phyloP scores from a whole-genome alignment of 2,329 filamentous ascomycete species.

The Fusarium sp. region DNA sequence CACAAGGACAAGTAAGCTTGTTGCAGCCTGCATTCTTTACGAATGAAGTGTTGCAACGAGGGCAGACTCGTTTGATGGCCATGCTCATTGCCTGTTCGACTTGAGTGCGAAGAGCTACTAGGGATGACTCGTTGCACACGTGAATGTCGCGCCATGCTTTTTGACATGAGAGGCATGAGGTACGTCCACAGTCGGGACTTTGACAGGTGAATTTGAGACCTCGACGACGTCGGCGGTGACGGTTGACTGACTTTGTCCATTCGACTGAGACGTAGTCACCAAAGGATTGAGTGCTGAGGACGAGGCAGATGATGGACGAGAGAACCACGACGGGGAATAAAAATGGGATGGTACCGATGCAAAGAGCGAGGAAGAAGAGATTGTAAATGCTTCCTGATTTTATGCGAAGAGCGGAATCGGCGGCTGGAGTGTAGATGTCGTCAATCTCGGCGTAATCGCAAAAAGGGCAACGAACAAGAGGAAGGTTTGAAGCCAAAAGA shows the following conservation, averaged over 20 bases:
- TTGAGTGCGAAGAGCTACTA: constrained; percentile 85
- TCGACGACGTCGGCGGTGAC: constrained; percentile 76
- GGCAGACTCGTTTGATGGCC: constrained; percentile 95
- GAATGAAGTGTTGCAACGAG: constrained; percentile 89
- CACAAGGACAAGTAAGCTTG: constrained; percentile 94
- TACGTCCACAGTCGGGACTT: constrained; percentile 73
- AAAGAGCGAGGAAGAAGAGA: constrained; percentile 63
- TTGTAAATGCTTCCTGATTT: constrained; percentile 64
- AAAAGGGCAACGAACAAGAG: constrained; percentile 87
- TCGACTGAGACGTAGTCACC: constrained; percentile 58
- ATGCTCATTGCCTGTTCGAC: constrained; percentile 94
- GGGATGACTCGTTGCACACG: constrained; percentile 86
- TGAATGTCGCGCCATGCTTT: constrained; percentile 91
- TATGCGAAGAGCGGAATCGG: constrained; percentile 67
- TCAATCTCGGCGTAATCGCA: constrained; percentile 93
- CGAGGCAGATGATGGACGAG: constrained; percentile 58
- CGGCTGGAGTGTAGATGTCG: constrained; percentile 73
- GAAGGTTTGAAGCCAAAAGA: constrained; percentile 78
- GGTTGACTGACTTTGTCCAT: constrained; percentile 71
- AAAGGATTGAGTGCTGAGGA: constrained; percentile 59
- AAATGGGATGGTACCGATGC: constrained; percentile 67
- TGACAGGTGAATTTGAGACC: constrained; percentile 84
- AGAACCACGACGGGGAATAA: constrained; percentile 65
- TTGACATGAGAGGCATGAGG: constrained; percentile 84
- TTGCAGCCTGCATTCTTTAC: constrained; percentile 96